Evolutionary conservation across 768 basidiomycete species (phyloP).

Genomic region (Suillus plorans): DNA sequence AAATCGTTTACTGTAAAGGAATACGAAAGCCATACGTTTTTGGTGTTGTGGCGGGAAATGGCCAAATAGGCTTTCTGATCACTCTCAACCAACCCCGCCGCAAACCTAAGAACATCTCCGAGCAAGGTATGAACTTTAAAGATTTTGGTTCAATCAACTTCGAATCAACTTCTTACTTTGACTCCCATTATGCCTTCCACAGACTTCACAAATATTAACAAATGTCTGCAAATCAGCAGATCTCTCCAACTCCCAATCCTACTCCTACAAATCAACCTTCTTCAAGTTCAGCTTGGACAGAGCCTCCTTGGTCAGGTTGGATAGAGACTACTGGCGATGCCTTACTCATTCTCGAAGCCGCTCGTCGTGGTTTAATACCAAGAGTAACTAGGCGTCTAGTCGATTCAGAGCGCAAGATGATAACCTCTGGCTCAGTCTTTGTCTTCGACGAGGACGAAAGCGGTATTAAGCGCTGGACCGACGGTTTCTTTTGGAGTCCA

Average conservation of each 20-base stretch:
- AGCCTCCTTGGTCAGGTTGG: slow-evolving; percentile 92
- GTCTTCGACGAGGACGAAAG: slow-evolving; percentile 98
- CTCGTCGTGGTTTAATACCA: slow-evolving; percentile 85
- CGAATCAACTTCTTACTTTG: slow-evolving; percentile 26
- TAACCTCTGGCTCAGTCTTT: slow-evolving; percentile 90
- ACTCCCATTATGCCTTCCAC: slow-evolving; percentile 16
- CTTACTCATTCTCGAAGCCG: slow-evolving; percentile 94
- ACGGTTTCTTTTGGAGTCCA: slow-evolving; percentile 96
- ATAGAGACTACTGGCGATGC: slow-evolving; percentile 96
- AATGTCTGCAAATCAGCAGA: slow-evolving; percentile 33
- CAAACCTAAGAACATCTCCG: slow-evolving; percentile 58
- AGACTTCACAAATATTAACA: slow-evolving; percentile 19
- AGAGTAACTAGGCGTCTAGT: slow-evolving; percentile 90
- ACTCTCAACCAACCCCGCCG: slow-evolving; percentile 50
- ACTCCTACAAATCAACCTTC: slow-evolving; percentile 29
- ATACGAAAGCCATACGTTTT: slow-evolving; percentile 5
- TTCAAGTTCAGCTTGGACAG: slow-evolving; percentile 61
- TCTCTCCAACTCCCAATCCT: slow-evolving; percentile 21
- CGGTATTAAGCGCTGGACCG: slow-evolving; percentile 97
- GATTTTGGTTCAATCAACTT: slow-evolving; percentile 36
- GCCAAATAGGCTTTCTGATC: slow-evolving; percentile 29
- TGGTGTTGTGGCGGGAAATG: slow-evolving; percentile 32
- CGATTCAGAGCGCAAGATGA: slow-evolving; percentile 90
- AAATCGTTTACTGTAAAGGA: not conserved
- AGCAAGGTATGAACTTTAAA: slow-evolving; percentile 45